Base-by-base conservation (phyloP, 1,139 yeast species). In the Blastobotrys ciferrii region DNA sequence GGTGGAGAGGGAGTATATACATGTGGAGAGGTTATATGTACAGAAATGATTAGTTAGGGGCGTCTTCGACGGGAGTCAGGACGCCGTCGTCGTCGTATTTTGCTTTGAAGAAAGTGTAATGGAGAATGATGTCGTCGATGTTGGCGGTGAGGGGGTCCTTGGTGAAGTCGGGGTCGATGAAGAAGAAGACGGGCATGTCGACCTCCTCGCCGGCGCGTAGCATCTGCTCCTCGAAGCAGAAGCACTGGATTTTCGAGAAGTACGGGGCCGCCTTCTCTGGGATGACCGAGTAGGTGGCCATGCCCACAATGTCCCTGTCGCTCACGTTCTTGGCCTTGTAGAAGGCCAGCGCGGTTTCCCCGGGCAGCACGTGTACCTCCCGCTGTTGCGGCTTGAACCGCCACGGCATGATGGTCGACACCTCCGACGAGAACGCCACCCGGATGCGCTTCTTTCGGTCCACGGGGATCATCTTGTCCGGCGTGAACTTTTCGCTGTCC, bases 101-200 rank as follows among this genome's bases (percentile, higher is more conserved):
- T 11, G 70, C 70, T 53, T 62, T 84, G 75, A 92, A 92, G 66
- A 92, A 92, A 0, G 98, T 87, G 65, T 92, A 92, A 68, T 92
- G 95, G 60, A 92, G 76, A 19, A 92, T 89, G 43, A 92, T 78
- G 64, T 91, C 96, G 60, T 89, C 94, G 43, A 91, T 83, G 61
- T 87, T 85, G 66, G 94, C 80, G 94, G 92, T 87, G 39, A 82
- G 77, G 6, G 98, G 98, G 65, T 94, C 99, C 54, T 84, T 84
- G 42, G 95, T 95, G 68, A 87, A 92, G 58, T 94, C 98, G 0
- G 99, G 99, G 64, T 94, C 99, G 49, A 94, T 87, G 68, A 94
- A 94, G 77, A 94, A 94, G 71, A 94, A 94, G 14, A 92, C 91
- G 0, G 99, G 99, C 98, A 94, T 92, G 64, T 94, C 99, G 13